Percentiles rank a stretch among this genome's conserved stretches.
These are phyloP conservation scores for Bolboschoenus planiculmis DNA, from an alignment of 176 grass and related monocot genomes.

Conservation along the genomic window DNA sequence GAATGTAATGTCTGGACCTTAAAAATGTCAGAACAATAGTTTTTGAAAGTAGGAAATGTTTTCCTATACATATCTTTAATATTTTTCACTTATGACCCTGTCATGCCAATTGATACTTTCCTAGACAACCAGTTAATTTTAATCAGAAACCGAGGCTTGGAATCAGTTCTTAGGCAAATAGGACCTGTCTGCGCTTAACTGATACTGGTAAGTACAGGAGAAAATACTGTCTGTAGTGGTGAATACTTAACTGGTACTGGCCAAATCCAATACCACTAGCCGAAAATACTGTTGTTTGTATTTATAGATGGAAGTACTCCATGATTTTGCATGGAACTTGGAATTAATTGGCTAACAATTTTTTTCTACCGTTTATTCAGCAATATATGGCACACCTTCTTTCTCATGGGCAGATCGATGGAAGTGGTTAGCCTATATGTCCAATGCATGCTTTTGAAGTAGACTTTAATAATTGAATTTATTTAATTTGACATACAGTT, in stretches of 20 bases:
- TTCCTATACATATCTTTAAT: not conserved
- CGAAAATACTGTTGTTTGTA: not conserved
- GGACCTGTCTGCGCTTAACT: not conserved
- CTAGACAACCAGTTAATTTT: not conserved
- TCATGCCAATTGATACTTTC: not conserved
- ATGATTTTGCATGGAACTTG: not conserved
- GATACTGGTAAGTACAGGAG: not conserved
- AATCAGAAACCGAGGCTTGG: not conserved
- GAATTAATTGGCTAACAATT: not conserved
- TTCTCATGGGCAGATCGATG: conserved; percentile 64
- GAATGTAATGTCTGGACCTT: not conserved
- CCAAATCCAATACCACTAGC: not conserved
- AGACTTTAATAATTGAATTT: not conserved
- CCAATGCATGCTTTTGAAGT: not conserved
- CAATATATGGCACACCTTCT: conserved; percentile 89
- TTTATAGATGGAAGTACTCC: not conserved
- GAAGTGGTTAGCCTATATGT: conserved; percentile 34
- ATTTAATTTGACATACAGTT: not conserved
- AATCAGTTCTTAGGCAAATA: not conserved
- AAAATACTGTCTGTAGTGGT: not conserved
- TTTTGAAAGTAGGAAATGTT: not conserved
- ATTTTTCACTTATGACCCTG: not conserved
- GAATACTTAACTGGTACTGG: not conserved
- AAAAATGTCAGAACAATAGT: not conserved
- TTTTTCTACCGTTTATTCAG: conserved; percentile 29